A percentile compares a stretch with the other conserved stretches of the same genome.
phyloP scores from a whole-genome alignment of 2,329 filamentous ascomycete genomes.

The Fusarium sarcochroum region DNA sequence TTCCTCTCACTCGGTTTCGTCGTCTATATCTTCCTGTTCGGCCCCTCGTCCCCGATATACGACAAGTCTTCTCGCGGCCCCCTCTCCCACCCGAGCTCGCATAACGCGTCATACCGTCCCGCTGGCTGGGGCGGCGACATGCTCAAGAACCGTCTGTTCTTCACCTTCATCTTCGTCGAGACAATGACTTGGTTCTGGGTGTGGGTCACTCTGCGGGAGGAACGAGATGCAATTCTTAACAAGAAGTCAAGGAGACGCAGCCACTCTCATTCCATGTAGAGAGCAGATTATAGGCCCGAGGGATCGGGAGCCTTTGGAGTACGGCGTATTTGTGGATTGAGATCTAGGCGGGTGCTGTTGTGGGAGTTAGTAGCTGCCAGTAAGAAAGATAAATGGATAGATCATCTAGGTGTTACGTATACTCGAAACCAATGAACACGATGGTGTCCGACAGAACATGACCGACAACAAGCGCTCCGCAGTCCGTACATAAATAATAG shows the following conservation, averaged over 20 bases:
- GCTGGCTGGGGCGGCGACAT: constrained; percentile 71
- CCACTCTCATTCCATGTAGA: constrained; percentile 39
- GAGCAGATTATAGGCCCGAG: background rate
- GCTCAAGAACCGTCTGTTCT: constrained; percentile 87
- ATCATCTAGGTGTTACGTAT: background rate
- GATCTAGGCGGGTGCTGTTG: background rate
- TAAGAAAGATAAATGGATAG: background rate
- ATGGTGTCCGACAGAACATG: background rate
- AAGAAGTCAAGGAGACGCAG: constrained; percentile 55
- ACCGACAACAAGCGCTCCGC: too few species aligned
- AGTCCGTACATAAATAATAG: constrained; percentile 18
- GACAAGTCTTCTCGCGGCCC: constrained; percentile 45
- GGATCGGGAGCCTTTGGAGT: background rate
- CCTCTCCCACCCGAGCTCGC: constrained; percentile 47
- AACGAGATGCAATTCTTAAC: constrained; percentile 61
- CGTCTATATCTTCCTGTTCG: constrained; percentile 76
- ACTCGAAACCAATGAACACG: background rate
- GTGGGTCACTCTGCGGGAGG: constrained; percentile 78
- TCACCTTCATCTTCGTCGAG: constrained; percentile 88
- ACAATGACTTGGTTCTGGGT: constrained; percentile 90
- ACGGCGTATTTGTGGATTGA: background rate
- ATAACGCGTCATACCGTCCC: constrained; percentile 55
- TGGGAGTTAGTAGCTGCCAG: background rate
- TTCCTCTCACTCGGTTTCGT: constrained; percentile 72
- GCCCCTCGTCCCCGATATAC: constrained; percentile 65